Conservation (phyloP, 164 flowering plant species). For the Cinnamomum micranthum region DNA sequence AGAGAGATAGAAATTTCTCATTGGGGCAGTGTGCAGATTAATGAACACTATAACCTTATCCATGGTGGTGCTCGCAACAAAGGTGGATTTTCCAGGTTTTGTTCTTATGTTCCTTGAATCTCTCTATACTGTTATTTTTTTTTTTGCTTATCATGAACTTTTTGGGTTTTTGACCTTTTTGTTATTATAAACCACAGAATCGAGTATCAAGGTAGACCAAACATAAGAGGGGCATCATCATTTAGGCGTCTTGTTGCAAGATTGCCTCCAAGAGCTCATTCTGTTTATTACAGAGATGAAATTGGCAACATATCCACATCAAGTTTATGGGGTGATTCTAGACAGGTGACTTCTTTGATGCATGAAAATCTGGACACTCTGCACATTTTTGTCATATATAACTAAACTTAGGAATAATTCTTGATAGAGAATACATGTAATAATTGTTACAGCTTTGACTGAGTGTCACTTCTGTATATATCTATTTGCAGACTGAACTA, state of each 20-base stretch:
- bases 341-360: constrained; percentile 48
- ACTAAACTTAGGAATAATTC: background rate
- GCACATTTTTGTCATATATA: too few species aligned
- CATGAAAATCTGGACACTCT: background rate
- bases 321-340: constrained; percentile 60
- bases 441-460: background rate
- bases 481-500: constrained; percentile 69
- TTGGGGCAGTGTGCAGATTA: constrained; percentile 92
- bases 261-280: constrained; percentile 91
- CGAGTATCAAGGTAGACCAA: constrained; percentile 74
- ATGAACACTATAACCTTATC: constrained; percentile 73
- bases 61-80: constrained; percentile 82
- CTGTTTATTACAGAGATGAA: constrained; percentile 88
- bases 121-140: background rate
- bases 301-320: constrained; percentile 98
- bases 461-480: constrained; percentile 1
- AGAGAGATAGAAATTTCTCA: constrained; percentile 93
- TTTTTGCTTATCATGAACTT: background rate
- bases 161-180: background rate
- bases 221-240: constrained; percentile 70
- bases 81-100: constrained; percentile 92
- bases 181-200: constrained; percentile 41
- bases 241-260: constrained; percentile 67
- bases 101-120: constrained; percentile 1
- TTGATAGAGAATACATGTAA: constrained; percentile 4